Evolutionary conservation across 164 flowering plant genomes (phyloP).

Genomic region (Buxus sempervirens): DNA sequence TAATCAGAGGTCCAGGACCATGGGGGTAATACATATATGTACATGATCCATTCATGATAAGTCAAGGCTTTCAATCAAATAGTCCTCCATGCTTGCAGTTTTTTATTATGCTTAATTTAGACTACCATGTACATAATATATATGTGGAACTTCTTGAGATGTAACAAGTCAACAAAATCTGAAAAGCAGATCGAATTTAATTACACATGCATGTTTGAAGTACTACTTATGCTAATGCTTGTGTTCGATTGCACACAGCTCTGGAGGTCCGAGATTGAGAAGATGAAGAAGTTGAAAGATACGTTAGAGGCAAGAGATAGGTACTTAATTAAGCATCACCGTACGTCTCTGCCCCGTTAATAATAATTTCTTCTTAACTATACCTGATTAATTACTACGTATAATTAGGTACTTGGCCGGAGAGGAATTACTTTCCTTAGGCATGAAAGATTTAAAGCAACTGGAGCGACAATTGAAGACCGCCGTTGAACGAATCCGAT

Average conservation of each 20-base stretch:
- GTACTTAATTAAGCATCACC: slow-evolving; percentile 26
- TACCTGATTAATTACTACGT: too few relatives aligned
- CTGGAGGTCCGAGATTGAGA: slow-evolving; percentile 53
- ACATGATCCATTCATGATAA: too few relatives aligned
- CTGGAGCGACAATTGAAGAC: slow-evolving; percentile 52
- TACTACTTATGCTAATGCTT: too few relatives aligned
- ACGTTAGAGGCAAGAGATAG: slow-evolving; percentile 43
- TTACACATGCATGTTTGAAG: too few relatives aligned
- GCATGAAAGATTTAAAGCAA: slow-evolving; percentile 53
- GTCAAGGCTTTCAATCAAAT: too few relatives aligned
- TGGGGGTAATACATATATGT: slow-evolving; percentile 26
- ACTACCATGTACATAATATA: too few relatives aligned
- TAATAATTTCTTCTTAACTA: neutral
- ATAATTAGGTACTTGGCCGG: slow-evolving; percentile 49
- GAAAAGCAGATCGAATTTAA: too few relatives aligned
- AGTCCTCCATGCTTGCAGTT: too few relatives aligned
- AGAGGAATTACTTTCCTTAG: slow-evolving; percentile 44
- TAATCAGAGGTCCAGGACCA: slow-evolving; percentile 23
- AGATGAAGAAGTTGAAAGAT: slow-evolving; percentile 34
- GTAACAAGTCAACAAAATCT: too few relatives aligned
- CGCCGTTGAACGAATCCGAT: slow-evolving; percentile 66
- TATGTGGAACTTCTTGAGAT: too few relatives aligned
- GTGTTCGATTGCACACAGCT: slow-evolving; percentile 23
- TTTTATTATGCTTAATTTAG: too few relatives aligned
- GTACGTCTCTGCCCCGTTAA: neutral